Evolutionary conservation across 2,329 filamentous ascomycete genomes (phyloP).

Genomic region (Pseudogymnoascus sp.): DNA sequence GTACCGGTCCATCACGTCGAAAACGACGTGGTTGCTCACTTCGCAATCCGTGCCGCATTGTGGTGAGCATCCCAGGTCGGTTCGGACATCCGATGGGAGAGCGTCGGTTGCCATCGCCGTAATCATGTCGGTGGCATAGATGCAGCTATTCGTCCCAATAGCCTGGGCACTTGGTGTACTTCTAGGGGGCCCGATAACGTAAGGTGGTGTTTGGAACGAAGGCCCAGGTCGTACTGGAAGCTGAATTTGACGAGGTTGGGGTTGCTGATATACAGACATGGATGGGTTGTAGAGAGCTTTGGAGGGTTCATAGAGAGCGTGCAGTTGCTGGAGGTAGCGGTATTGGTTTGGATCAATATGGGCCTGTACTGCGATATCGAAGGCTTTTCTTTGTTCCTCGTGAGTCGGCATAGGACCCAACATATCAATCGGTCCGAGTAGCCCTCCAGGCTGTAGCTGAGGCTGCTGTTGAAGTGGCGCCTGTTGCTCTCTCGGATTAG

Average conservation of each 20-base stretch:
- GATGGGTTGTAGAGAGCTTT: not conserved
- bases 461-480: not conserved
- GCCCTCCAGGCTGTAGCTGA: not conserved
- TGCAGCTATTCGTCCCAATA: conserved; percentile 22
- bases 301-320: not conserved
- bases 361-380: not conserved
- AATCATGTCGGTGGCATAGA: conserved; percentile 37
- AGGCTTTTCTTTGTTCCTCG: conserved; percentile 5
- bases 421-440: not conserved
- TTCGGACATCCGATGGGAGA: conserved; percentile 29
- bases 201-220: not conserved
- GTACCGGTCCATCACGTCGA: conserved; percentile 38
- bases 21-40: conserved; percentile 35
- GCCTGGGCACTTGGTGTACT: not conserved
- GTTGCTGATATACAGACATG: not conserved
- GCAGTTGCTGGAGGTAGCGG: not conserved
- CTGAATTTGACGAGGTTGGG: not conserved
- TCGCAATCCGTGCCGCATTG: conserved; percentile 29
- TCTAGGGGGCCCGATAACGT: not conserved
- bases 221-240: not conserved
- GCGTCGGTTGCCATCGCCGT: conserved; percentile 33
- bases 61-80: conserved; percentile 32
- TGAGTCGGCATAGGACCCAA: not conserved
- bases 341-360: not conserved
- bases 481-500: not conserved